Conservation (phyloP, 2,329 filamentous ascomycete species). For the Thelonectria blattea region DNA sequence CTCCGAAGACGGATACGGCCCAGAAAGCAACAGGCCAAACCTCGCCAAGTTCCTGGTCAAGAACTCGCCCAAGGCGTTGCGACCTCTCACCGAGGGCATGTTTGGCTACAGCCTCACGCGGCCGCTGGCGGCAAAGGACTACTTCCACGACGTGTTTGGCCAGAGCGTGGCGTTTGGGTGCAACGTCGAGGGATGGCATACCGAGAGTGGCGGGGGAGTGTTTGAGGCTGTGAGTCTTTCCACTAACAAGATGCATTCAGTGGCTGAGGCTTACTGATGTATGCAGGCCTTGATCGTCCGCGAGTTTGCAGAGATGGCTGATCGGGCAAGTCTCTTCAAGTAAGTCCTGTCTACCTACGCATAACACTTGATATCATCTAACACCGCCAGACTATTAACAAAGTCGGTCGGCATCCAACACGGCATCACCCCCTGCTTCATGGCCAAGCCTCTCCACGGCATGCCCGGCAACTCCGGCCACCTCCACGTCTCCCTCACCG, state of each 20-base stretch:
- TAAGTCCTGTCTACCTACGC: constrained; percentile 53
- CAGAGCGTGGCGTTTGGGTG: constrained; percentile 73
- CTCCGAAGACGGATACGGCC: constrained; percentile 40
- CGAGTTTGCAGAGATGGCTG: constrained; percentile 85
- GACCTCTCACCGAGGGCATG: constrained; percentile 79
- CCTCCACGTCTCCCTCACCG: constrained; percentile 16
- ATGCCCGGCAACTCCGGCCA: constrained; percentile 22
- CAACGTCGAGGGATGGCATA: constrained; percentile 83
- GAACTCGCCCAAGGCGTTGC: constrained; percentile 68
- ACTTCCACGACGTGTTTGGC: constrained; percentile 78
- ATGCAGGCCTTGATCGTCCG: constrained; percentile 74
- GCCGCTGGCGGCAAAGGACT: constrained; percentile 79
- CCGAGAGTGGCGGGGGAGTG: constrained; percentile 75
- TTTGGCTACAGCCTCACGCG: constrained; percentile 81
- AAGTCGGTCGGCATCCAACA: constrained; percentile 17
- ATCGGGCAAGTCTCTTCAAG: constrained; percentile 91
- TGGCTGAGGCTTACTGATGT: neutral
- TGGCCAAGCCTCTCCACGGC: constrained; percentile 20
- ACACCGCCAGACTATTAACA: constrained; percentile 38
- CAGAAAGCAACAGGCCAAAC: constrained; percentile 54
- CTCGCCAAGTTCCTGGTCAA: constrained; percentile 70
- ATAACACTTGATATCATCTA: neutral
- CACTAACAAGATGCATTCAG: constrained; percentile 28
- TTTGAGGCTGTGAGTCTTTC: constrained; percentile 14
- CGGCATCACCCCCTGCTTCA: constrained; percentile 19